Evolutionary conservation across 352 stramenopile species (phyloP).

Genomic region (Plasmopara halstedii): DNA sequence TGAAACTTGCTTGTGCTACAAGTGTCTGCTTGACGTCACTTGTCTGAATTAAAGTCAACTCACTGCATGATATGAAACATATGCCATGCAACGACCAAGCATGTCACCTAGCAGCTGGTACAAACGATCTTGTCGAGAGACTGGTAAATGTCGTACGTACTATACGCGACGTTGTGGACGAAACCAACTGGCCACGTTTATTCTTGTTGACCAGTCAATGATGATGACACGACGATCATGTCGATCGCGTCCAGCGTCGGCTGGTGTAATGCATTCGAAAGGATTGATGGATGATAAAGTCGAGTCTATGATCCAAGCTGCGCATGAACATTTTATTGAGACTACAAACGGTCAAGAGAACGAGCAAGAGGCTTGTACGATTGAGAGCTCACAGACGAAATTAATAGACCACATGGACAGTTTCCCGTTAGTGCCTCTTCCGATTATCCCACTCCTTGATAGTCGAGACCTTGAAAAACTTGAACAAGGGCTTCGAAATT

Average conservation of each 20-base stretch:
- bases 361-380: slow-evolving; percentile 1
- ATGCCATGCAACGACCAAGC: too few relatives aligned
- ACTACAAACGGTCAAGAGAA: slow-evolving; percentile 2
- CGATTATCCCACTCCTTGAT: slow-evolving; percentile 39
- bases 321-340: slow-evolving; percentile 17
- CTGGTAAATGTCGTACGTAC: neutral
- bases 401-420: slow-evolving; percentile 51
- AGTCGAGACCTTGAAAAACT: slow-evolving; percentile 39
- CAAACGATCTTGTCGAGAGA: neutral
- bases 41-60: too few relatives aligned
- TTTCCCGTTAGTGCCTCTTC: slow-evolving; percentile 17
- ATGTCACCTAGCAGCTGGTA: slow-evolving; percentile 13
- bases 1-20: too few relatives aligned
- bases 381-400: slow-evolving; percentile 1
- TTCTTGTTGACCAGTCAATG: neutral
- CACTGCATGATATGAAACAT: too few relatives aligned
- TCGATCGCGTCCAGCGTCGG: slow-evolving; percentile 6
- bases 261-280: slow-evolving; percentile 3
- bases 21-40: too few relatives aligned
- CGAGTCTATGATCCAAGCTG: slow-evolving; percentile 27
- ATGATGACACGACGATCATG: neutral
- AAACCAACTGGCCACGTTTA: slow-evolving; percentile 8
- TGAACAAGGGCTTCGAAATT: slow-evolving; percentile 24
- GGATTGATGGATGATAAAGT: slow-evolving; percentile 1
- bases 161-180: neutral